These are phyloP conservation scores for Salvia sclarea DNA, from an alignment of 305 asterid species.

Conservation along the genomic window DNA sequence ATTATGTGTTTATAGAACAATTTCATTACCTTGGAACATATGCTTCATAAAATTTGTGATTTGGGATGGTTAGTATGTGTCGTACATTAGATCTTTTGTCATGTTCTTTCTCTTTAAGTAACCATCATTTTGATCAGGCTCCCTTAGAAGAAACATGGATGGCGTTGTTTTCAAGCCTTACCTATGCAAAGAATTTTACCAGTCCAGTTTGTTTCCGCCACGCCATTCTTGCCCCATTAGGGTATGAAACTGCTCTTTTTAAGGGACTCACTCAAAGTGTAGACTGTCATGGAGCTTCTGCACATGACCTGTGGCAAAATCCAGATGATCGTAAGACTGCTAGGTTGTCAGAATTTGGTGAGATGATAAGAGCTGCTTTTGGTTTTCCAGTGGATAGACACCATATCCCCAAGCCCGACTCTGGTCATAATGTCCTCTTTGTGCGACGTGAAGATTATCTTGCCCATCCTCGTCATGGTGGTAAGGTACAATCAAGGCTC, in stretches of 20 bases:
- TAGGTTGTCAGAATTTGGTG: conserved; percentile 91
- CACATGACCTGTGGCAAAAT: conserved; percentile 64
- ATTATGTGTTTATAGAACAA: not conserved
- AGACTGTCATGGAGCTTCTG: conserved; percentile 69
- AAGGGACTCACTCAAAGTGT: conserved; percentile 69
- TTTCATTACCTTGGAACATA: not conserved
- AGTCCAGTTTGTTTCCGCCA: conserved; percentile 85
- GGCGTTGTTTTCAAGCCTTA: conserved; percentile 78
- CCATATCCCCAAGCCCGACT: conserved; percentile 37
- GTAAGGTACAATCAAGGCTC: conserved; percentile 86
- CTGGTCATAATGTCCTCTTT: conserved; percentile 69
- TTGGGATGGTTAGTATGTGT: not conserved
- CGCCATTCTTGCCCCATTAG: conserved; percentile 80
- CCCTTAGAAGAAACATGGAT: conserved; percentile 93
- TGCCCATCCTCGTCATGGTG: conserved; percentile 94
- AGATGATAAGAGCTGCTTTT: conserved; percentile 86
- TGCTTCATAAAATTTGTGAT: not conserved
- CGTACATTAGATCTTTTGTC: conserved; percentile 1
- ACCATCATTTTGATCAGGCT: conserved; percentile 49
- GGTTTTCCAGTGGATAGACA: conserved; percentile 64
- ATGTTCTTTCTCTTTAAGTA: not conserved
- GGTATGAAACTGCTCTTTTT: conserved; percentile 92
- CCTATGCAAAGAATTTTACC: conserved; percentile 75
- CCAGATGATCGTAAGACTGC: conserved; percentile 72
- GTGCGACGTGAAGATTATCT: conserved; percentile 93